Percentiles rank a stretch among this genome's conserved stretches.
These are phyloP conservation scores for Astrothelium macrocarpum DNA, from an alignment of 495 filamentous ascomycete genomes.

Conservation along the genomic window DNA sequence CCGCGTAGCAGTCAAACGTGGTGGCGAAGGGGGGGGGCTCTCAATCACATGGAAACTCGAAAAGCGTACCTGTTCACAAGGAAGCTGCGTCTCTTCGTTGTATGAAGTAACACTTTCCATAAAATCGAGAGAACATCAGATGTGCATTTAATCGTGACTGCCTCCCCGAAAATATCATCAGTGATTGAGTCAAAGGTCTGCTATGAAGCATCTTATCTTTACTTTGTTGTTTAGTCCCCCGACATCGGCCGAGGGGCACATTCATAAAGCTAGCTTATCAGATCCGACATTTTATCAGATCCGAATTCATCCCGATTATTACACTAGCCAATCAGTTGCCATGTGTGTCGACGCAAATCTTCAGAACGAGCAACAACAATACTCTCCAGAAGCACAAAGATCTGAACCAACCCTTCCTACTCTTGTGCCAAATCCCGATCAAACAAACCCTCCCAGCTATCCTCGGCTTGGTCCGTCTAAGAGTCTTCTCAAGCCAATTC, in stretches of 20 bases:
- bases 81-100: background rate
- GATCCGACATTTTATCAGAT: constrained; percentile 5
- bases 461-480: background rate
- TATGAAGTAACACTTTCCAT: background rate
- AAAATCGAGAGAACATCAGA: background rate
- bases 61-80: background rate
- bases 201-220: background rate
- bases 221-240: background rate
- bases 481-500: constrained; percentile 2
- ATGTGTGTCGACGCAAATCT: background rate
- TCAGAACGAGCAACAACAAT: background rate
- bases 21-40: no score
- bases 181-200: background rate
- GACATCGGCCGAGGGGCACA: background rate
- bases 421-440: background rate
- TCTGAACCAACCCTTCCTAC: background rate
- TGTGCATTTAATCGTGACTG: background rate
- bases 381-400: background rate
- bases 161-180: background rate
- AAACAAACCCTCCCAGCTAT: background rate
- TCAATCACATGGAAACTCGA: no score
- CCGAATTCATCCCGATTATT: background rate
- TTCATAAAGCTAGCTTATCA: background rate
- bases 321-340: background rate
- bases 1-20: no score